Evolutionary conservation across 2,329 filamentous ascomycete genomes (phyloP).

Genomic region (Plectosphaerella cucumerina): DNA sequence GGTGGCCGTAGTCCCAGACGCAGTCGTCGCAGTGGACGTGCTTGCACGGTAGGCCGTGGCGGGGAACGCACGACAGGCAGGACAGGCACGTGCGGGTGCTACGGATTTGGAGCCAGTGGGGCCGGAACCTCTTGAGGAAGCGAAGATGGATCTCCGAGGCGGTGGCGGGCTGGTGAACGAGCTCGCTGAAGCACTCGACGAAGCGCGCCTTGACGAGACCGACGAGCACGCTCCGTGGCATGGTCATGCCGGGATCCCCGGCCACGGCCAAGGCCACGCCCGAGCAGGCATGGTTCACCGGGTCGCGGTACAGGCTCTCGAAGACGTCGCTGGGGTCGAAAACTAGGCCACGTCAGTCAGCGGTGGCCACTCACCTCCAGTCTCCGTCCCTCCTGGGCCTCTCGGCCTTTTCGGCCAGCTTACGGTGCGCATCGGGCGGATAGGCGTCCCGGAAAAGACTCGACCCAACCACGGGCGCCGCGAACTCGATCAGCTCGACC

Average conservation of each 20-base stretch:
- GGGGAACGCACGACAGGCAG: not conserved
- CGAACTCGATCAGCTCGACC: not conserved
- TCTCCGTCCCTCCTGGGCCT: no score
- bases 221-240: not conserved
- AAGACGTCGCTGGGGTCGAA: conserved; percentile 5
- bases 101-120: not conserved
- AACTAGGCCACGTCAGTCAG: not conserved
- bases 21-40: conserved; percentile 1
- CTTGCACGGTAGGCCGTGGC: not conserved
- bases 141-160: not conserved
- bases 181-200: not conserved
- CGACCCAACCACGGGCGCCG: not conserved
- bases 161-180: not conserved
- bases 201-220: not conserved
- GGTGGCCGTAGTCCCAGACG: not conserved
- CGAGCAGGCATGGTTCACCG: not conserved
- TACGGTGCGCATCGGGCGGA: conserved; percentile 1
- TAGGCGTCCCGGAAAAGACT: conserved; percentile 6
- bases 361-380: no score
- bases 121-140: not conserved
- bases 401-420: not conserved
- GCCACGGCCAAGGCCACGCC: not conserved
- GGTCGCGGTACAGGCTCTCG: conserved; percentile 2
- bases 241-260: not conserved
- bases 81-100: not conserved